Evolutionary conservation across 2,329 filamentous ascomycete species (phyloP).

Genomic region (Mycogone perniciosa): DNA sequence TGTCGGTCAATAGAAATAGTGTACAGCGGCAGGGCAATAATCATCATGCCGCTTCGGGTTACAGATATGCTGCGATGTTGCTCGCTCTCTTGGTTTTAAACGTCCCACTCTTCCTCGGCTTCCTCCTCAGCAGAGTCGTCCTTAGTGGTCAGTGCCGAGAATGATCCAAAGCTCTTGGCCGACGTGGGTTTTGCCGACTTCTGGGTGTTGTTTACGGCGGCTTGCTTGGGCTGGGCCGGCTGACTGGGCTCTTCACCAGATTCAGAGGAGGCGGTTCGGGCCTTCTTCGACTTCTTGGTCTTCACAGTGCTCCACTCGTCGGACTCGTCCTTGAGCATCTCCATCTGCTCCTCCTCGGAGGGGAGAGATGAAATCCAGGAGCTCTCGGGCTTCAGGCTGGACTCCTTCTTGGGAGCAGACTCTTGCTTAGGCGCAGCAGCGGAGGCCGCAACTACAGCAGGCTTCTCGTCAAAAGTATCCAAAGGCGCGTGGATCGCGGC

Average conservation of each 20-base stretch:
- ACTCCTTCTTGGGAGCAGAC: slow-evolving; percentile 26
- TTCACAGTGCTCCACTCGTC: slow-evolving; percentile 56
- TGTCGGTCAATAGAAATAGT: slow-evolving; percentile 3
- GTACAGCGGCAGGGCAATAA: slow-evolving; percentile 3
- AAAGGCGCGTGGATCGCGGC: slow-evolving; percentile 43
- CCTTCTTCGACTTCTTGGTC: slow-evolving; percentile 38
- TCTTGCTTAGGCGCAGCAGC: slow-evolving; percentile 21
- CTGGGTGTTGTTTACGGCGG: slow-evolving; percentile 20
- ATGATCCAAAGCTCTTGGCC: slow-evolving; percentile 38
- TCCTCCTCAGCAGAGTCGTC: slow-evolving; percentile 35
- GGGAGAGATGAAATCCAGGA: slow-evolving; percentile 47
- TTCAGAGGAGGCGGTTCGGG: slow-evolving; percentile 21
- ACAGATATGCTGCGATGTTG: neutral
- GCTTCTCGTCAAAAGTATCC: slow-evolving; percentile 48
- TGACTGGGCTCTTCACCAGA: slow-evolving; percentile 30
- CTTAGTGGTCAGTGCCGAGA: slow-evolving; percentile 42
- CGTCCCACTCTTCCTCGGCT: slow-evolving; percentile 47
- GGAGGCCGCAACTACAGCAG: slow-evolving; percentile 17
- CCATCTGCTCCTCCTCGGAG: slow-evolving; percentile 57
- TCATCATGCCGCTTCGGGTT: slow-evolving; percentile 1
- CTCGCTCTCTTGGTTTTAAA: slow-evolving; percentile 27
- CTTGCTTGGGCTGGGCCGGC: slow-evolving; percentile 27
- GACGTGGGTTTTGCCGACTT: slow-evolving; percentile 26
- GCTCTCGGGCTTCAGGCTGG: slow-evolving; percentile 28
- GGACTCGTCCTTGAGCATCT: slow-evolving; percentile 45